Base-by-base conservation (phyloP, 352 stramenopile genomes). In the Phytophthora sojae region DNA sequence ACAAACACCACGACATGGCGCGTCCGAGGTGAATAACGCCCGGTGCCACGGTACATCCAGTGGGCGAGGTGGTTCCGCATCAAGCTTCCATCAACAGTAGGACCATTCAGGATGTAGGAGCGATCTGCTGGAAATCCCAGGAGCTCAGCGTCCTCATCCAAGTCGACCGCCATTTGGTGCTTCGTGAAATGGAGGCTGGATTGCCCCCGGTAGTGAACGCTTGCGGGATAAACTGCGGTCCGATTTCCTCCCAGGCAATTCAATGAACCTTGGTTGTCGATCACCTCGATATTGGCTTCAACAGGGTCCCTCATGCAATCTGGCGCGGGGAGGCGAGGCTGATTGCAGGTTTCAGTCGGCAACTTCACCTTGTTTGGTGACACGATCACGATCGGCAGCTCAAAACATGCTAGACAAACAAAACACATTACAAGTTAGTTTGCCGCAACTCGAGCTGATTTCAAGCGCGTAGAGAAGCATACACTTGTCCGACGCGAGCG, bases 1-100 rank as follows among this genome's bases (percentile, higher is more conserved):
- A 89, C 75, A 56, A 88, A 93, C 9, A 93, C 65, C 5, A 84
- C 83, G 35, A 88, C 55, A 55, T 89, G 85, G 19, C 77, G 73
- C 2, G 81, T 87, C 3, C 81, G 80, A 0, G 85, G 83, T 1
- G 80, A 89, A 68, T 90, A 91, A 4, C 85, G 77, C 14, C 79
- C 75, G n/a, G 85, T 91, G 19, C 69, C 61, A 12, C 85, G 85
- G 35, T 82, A 93, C 66, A 93, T 67, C 82, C 81, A 89, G 37
- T 93, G 85, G 23, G 85, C 85, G 8, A 93, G 62, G 54, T 93
- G 85, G 63, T 93, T 93, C 14, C 83, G 77, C 42, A 93, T 73
- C 30, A 93, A 69, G 35, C 76, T 90, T 17, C 68, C 76, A 73
- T 93, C 85, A 62, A 93, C 71, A 12, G 73, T 80, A 8, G 83